Base-by-base conservation (phyloP, 805 yeast species). In the Candida montana region DNA sequence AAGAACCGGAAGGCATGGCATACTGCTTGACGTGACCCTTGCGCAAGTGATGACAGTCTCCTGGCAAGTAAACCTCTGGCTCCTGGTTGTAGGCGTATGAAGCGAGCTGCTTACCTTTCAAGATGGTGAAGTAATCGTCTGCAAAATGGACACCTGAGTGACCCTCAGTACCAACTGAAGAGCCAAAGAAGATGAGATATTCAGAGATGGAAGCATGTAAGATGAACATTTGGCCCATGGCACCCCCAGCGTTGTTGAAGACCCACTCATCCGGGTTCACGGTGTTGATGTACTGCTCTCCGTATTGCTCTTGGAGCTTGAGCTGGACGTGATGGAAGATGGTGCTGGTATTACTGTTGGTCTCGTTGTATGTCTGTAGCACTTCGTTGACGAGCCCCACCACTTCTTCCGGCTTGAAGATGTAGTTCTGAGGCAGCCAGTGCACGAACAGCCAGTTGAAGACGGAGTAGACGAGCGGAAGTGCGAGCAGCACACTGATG, bases 161-260 rank as follows among this genome's bases (percentile, higher is more conserved):
- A 34, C 99, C 99, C 64, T 88, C 97, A 13, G 96, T 89, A 32
- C 98, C 99, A 7, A 83, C 75, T 2, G 97, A 87, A 35, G 95
- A 75, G 37, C 99, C 99, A 50, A 93, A 93, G 61, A 93, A 75
- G 58, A 93, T 93, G 61, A 93, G 66, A 61, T 93, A 93, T 66
- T 93, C 99, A 7, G 93, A 72, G 54, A 93, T 71, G 8, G 98
- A 93, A 10, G 98, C 97, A 63, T 93, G 99, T 51, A 91, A 71
- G 47, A 93, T 87, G 54, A 87, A 75, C 98, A 93, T 91, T 41
- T 89, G 79, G 19, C 95, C 93, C 99, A 93, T 93, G 39, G 99
- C 98, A 52, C 96, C 96, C 41, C 99, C 99, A 4, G 99, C 99
- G 55, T 87, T 88, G 74, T 93, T 93, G 76, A 81, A 91, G 39